Conservation (phyloP, 352 stramenopile species). For the Detonula confervacea region DNA sequence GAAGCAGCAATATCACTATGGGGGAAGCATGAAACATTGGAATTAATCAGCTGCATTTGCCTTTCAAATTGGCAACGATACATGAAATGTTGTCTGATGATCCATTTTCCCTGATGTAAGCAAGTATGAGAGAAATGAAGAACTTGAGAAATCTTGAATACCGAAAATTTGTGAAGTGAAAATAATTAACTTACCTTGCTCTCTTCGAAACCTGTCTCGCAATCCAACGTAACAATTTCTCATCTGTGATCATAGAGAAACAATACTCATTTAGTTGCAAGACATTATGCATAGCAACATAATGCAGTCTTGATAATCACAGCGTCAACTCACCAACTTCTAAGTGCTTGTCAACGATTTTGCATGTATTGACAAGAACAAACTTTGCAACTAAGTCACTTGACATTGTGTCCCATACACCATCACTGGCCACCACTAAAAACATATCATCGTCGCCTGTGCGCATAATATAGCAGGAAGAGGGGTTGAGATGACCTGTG, state of each 20-base stretch:
- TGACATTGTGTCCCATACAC: slow-evolving; percentile 90
- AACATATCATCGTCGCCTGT: slow-evolving; percentile 87
- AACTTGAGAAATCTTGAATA: slow-evolving; percentile 17
- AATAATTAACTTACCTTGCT: slow-evolving; percentile 15
- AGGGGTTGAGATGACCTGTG: not conserved
- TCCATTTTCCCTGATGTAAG: slow-evolving; percentile 66
- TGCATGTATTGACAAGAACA: slow-evolving; percentile 82
- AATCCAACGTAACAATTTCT: slow-evolving; percentile 59
- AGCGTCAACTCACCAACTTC: slow-evolving; percentile 48
- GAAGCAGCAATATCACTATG: too few species aligned
- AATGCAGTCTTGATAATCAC: slow-evolving; percentile 22
- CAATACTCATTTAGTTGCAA: slow-evolving; percentile 25
- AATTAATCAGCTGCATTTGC: slow-evolving; percentile 23
- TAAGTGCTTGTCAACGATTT: slow-evolving; percentile 60
- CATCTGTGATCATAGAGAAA: slow-evolving; percentile 23
- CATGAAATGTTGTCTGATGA: slow-evolving; percentile 81
- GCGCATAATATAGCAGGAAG: too few species aligned
- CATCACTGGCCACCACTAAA: slow-evolving; percentile 88
- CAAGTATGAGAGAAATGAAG: not conserved
- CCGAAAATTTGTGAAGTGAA: too few species aligned
- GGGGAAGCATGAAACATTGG: too few species aligned
- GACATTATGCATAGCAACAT: slow-evolving; percentile 65
- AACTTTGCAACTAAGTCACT: slow-evolving; percentile 88
- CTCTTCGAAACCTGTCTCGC: slow-evolving; percentile 50
- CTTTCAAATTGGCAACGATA: slow-evolving; percentile 76